Evolutionary conservation across 169 alveolate species (phyloP).

Genomic region (Perkinsus olseni): DNA sequence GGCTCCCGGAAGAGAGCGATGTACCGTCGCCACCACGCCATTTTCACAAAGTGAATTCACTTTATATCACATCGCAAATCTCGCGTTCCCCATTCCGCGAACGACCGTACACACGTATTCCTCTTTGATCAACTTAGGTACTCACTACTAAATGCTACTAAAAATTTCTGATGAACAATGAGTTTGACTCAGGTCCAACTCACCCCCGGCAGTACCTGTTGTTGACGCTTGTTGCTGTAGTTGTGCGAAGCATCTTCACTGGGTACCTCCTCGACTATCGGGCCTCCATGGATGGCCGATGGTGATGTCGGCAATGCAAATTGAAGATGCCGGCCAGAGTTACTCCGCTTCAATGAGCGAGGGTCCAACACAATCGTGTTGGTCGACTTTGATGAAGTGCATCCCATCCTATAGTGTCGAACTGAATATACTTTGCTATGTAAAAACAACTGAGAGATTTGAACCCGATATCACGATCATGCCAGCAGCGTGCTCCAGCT

Average conservation of each 20-base stretch:
- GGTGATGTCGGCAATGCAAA: neutral
- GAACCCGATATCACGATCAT: neutral
- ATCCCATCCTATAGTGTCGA: neutral
- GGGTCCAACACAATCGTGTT: neutral
- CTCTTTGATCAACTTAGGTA: too few relatives aligned
- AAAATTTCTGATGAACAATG: too few relatives aligned
- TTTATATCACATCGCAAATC: too few relatives aligned
- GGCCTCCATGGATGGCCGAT: neutral
- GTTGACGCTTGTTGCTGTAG: neutral
- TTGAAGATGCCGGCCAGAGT: neutral
- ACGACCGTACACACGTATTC: too few relatives aligned
- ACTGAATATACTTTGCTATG: neutral
- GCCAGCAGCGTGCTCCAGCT: neutral
- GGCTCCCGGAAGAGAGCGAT: too few relatives aligned
- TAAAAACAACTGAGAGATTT: neutral
- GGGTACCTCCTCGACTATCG: neutral
- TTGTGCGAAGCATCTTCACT: neutral
- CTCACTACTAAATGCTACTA: too few relatives aligned
- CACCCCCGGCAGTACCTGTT: neutral
- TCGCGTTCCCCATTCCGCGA: too few relatives aligned
- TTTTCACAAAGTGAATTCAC: too few relatives aligned
- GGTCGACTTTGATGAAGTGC: neutral
- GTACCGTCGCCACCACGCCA: too few relatives aligned
- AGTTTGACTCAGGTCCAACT: neutral
- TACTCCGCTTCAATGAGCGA: neutral